Conservation (phyloP, 177 flowering plant species). For the Telopea speciosissima region DNA sequence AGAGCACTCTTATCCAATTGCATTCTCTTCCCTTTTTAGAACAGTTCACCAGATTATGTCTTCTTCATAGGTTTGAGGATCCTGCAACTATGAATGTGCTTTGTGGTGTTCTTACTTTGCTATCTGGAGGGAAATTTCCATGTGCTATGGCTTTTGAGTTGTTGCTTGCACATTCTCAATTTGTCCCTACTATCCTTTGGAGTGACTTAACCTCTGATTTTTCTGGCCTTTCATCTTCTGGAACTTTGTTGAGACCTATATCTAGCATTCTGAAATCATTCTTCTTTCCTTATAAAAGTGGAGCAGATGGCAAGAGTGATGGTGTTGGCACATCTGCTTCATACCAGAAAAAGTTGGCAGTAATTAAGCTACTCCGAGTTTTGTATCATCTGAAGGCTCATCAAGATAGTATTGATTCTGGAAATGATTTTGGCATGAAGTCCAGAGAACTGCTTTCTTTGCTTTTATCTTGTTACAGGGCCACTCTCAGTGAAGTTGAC, state of each 20-base stretch:
- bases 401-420: constrained; percentile 21
- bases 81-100: constrained; percentile 52
- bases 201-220: constrained; percentile 19
- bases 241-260: constrained; percentile 45
- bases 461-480: constrained; percentile 81
- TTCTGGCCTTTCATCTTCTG: constrained; percentile 29
- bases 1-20: constrained; percentile 27
- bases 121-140: constrained; percentile 43
- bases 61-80: constrained; percentile 78
- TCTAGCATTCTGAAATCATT: constrained; percentile 59
- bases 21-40: constrained; percentile 53
- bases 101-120: constrained; percentile 29
- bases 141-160: constrained; percentile 39
- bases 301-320: constrained; percentile 15
- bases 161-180: constrained; percentile 78
- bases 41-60: constrained; percentile 44
- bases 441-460: constrained; percentile 48
- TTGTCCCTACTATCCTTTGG: constrained; percentile 46
- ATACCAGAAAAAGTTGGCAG: constrained; percentile 44
- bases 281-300: constrained; percentile 21
- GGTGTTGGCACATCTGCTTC: constrained; percentile 13
- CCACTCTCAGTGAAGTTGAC: constrained; percentile 63
- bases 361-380: constrained; percentile 59
- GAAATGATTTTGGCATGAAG: constrained; percentile 41
- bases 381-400: constrained; percentile 32